phyloP scores from a whole-genome alignment of 768 basidiomycete species.

The Myochromella boudieri region DNA sequence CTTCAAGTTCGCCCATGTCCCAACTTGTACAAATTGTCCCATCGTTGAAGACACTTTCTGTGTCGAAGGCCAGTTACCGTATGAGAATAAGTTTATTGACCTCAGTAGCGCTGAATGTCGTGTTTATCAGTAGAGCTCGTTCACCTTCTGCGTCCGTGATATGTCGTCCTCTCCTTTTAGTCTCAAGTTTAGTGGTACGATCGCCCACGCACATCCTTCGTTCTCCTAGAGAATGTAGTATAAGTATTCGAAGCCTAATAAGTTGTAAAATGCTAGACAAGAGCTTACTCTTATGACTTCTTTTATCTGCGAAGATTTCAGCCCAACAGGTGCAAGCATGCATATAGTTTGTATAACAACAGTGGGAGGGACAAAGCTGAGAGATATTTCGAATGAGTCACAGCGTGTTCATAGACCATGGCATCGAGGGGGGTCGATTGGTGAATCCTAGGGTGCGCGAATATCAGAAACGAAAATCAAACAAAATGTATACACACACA shows the following conservation, averaged over 20 bases:
- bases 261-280: neutral
- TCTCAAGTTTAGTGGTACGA: slow-evolving; percentile 57
- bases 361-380: slow-evolving; percentile 63
- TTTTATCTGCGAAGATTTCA: slow-evolving; percentile 46
- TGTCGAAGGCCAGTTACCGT: too few relatives aligned
- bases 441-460: slow-evolving; percentile 41
- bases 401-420: slow-evolving; percentile 66
- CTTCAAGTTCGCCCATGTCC: too few relatives aligned
- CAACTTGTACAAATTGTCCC: too few relatives aligned
- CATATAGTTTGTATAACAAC: slow-evolving; percentile 62
- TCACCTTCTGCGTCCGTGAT: slow-evolving; percentile 60
- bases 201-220: slow-evolving; percentile 61
- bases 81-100: neutral
- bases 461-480: neutral
- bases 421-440: slow-evolving; percentile 75
- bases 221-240: slow-evolving; percentile 45
- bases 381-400: slow-evolving; percentile 59
- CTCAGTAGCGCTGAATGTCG: neutral
- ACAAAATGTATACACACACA: slow-evolving; percentile 38
- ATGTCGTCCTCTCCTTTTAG: slow-evolving; percentile 65
- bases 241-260: neutral
- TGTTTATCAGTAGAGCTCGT: slow-evolving; percentile 28
- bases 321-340: slow-evolving; percentile 61
- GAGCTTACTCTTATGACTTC: slow-evolving; percentile 53
- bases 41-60: too few relatives aligned